These are phyloP conservation scores for Cladosporium velox DNA, from an alignment of 2,329 filamentous ascomycete genomes.

Conservation along the genomic window DNA sequence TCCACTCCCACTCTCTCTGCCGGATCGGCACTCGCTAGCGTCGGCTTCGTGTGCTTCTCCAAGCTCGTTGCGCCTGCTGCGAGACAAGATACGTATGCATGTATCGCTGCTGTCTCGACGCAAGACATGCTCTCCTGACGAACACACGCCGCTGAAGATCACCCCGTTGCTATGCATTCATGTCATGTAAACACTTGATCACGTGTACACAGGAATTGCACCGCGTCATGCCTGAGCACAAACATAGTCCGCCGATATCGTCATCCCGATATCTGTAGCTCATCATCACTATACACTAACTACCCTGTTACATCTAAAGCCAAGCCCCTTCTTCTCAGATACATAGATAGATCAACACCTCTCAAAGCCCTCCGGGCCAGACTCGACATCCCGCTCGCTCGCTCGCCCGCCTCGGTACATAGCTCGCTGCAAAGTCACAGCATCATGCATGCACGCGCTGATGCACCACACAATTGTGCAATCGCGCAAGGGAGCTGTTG, in stretches of 20 bases:
- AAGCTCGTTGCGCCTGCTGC: not conserved
- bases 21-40: constrained; percentile 11
- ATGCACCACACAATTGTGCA: not conserved
- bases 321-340: constrained; percentile 3
- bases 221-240: not conserved
- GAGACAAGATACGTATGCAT: constrained; percentile 1
- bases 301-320: not conserved
- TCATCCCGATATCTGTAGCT: not conserved
- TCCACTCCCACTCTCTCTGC: not conserved
- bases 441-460: constrained; percentile 18
- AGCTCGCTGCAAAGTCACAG: constrained; percentile 8
- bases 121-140: constrained; percentile 9
- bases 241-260: not conserved
- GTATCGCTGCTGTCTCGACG: not conserved
- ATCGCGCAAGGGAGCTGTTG: constrained; percentile 6
- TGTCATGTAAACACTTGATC: not conserved
- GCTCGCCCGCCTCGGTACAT: not conserved
- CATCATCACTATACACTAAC: not conserved
- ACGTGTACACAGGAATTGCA: not conserved
- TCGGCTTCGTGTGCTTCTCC: not conserved
- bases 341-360: not conserved
- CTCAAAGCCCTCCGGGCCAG: constrained; percentile 1
- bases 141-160: constrained; percentile 3
- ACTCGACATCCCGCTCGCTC: not conserved
- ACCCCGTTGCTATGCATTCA: not conserved